These are phyloP conservation scores for Suillus cothurnatus DNA, from an alignment of 768 basidiomycete genomes.

Conservation along the genomic window DNA sequence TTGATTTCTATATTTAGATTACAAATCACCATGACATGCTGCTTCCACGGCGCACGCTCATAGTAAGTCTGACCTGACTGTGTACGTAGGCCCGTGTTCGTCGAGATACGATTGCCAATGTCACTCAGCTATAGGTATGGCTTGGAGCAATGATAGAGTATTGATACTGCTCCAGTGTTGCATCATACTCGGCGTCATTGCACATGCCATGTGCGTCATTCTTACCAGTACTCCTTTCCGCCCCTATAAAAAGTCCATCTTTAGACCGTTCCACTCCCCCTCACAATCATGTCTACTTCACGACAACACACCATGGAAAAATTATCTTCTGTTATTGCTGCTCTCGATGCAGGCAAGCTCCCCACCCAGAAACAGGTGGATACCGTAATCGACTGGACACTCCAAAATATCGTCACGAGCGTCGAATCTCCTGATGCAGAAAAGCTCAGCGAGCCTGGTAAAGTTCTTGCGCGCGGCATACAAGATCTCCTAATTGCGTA, in stretches of 20 bases:
- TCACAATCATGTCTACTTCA: not conserved
- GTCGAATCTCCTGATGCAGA: slow-evolving; percentile 40
- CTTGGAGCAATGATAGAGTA: not conserved
- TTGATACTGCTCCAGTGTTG: not conserved
- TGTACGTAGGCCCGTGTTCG: no score
- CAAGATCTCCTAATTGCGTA: slow-evolving; percentile 59
- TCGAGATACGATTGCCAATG: no score
- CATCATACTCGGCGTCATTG: not conserved
- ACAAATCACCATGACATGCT: no score
- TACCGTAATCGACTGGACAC: slow-evolving; percentile 55
- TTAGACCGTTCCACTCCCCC: not conserved
- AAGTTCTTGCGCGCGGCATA: slow-evolving; percentile 50
- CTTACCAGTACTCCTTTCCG: not conserved
- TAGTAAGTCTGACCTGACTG: no score
- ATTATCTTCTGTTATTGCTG: slow-evolving; percentile 61
- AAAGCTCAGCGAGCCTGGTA: slow-evolving; percentile 58
- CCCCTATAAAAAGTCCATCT: not conserved
- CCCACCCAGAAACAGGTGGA: slow-evolving; percentile 62
- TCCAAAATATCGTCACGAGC: slow-evolving; percentile 49
- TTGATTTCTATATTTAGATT: not conserved
- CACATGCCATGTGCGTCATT: not conserved
- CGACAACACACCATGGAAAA: slow-evolving; percentile 53
- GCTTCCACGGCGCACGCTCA: no score
- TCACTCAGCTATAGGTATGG: no score
- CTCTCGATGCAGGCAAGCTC: slow-evolving; percentile 70